Base-by-base conservation (phyloP, 192 early-diverging fungal species). In the Backusella westeae region DNA sequence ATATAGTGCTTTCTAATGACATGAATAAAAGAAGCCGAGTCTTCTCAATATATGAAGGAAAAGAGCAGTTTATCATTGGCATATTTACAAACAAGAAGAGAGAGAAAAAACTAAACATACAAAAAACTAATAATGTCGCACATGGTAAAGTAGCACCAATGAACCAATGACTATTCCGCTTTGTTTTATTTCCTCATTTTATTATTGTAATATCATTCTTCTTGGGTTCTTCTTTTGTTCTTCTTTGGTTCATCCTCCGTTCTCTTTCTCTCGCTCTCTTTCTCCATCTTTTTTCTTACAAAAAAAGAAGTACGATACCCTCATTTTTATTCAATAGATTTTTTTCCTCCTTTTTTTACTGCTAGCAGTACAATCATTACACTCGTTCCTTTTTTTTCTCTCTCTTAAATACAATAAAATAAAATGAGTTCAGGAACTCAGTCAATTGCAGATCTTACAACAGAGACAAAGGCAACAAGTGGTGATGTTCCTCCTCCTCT, bases 401-500 rank as follows among this genome's bases (percentile, higher is more conserved):
- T 56, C 7, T 29, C 26, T 59, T 29, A 12, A 26, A 26, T 7
- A 12, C 23, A 34, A 15, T 71, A 46, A 32, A 29, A 26, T 15
- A 29, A 29, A 71, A 71, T 71, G 69, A 71, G 69, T 34, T 46
- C 38, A 46, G 69, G 41, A 73, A 83, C 85, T 17, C 87, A 88
- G 78, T 88, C 87, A 77, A 88, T 88, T 74, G 83, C 87, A 66
- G 85, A 85, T 73, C 72, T 89, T 71, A 87, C 84, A 10, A 85
- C 85, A 26, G 81, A 81, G 34, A 79, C 78, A 19, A 84, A 80
- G 15, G 44, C 75, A 67, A 84, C 87, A 36, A 89, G 81, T 19
- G 92, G 92, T 38, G 91, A 92, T 41, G 85, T 91, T 56, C 92
- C 92, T 2, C 91, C 92, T 26, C 91, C 92, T 7, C 79, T 92